Evolutionary conservation across 441 rosid species (phyloP).

Genomic region (Adansonia gregorii): DNA sequence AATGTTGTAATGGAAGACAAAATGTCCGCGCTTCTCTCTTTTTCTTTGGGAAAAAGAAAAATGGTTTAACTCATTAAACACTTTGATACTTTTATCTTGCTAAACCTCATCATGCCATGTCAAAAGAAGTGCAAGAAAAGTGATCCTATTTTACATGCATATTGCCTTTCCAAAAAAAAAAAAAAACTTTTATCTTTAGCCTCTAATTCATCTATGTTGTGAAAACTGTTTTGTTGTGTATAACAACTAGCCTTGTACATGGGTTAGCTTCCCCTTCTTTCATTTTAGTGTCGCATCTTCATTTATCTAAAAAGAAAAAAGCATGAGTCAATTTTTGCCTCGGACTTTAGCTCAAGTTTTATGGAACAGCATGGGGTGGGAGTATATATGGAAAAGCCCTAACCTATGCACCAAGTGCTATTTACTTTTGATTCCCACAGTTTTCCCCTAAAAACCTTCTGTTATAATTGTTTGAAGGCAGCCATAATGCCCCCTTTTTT

Average conservation of each 20-base stretch:
- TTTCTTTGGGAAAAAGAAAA: not conserved
- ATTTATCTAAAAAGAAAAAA: not conserved
- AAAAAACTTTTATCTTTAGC: not conserved
- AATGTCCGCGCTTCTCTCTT: not conserved
- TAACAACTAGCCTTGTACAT: not conserved
- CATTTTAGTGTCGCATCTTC: not conserved
- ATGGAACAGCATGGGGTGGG: not conserved
- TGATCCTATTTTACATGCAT: not conserved
- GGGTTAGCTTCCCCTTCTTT: not conserved
- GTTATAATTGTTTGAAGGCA: not conserved
- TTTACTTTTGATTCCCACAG: not conserved
- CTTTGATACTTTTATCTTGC: not conserved
- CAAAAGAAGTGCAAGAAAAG: constrained; percentile 3
- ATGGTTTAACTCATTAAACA: not conserved
- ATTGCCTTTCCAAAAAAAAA: not conserved
- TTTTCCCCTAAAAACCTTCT: not conserved
- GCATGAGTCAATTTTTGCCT: not conserved
- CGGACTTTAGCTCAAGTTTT: not conserved
- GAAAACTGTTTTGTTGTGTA: not conserved
- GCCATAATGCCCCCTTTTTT: not conserved
- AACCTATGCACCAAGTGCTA: not conserved
- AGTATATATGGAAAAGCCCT: not conserved
- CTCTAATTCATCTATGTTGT: not conserved
- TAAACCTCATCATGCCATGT: not conserved
- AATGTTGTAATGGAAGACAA: not conserved